Evolutionary conservation across 306 rosid genomes (phyloP), one percentile per base, ranked within the genome.

Genomic region (Pterocarpus santalinus): DNA sequence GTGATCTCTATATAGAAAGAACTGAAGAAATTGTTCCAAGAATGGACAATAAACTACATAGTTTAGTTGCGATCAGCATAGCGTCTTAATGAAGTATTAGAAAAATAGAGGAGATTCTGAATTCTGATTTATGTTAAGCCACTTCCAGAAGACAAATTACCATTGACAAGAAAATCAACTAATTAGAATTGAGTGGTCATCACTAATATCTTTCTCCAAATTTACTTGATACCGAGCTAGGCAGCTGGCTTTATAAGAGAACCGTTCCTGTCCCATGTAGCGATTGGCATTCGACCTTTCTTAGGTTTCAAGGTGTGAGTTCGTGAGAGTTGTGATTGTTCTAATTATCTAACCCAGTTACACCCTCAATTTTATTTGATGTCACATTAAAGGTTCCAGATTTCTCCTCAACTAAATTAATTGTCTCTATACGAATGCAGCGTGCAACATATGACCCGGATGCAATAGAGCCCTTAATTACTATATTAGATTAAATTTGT

Each of bases 281-380:
- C 12, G 55, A 49, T 49, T 49, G 55, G 65, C 65, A 60, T 60
- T 60, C 65, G 5, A 32, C 65, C 5, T 8, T 4, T 22, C 63
- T 17, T 7, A 60, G 34, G 63, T 57, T 10, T 57, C 3, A 57
- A 12, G 10, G 17, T 15, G 67, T 12, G 43, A 32, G 17, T 32
- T 3, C 17, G 46, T 32, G 13, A 43, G 58, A 55, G 46, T 15
- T 33, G 7, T 16, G 17, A 62, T 61, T 46, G 35, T n/a, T 33
- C 58, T 2, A 5, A 43, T 43, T 22, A 60, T 30, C 46, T 33
- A 61, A 63, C 38, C 62, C 16, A 73, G 43, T 46, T 32, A 69
- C 17, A 35, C 72, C 32, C 49, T 33, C 57, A 30, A 16, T 62
- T 38, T 28, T 43, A 39, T 65, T 75, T 64, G 79, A 72, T 52